Conservation (phyloP, 106 monocot genomes). For the Dioscorea zingiberensis region DNA sequence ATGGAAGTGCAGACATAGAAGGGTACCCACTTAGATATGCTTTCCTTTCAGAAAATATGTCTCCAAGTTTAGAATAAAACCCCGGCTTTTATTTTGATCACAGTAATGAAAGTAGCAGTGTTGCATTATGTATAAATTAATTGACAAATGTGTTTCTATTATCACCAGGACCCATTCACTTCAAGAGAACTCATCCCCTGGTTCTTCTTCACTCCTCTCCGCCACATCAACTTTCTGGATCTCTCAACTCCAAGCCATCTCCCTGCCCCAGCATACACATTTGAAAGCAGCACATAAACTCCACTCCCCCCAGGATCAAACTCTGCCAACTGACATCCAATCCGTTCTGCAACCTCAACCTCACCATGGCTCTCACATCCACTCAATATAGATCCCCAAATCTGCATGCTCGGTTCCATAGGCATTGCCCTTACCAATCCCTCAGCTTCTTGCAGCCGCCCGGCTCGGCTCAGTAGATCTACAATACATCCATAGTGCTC, state of each 20-base stretch:
- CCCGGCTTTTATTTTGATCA: too few species aligned
- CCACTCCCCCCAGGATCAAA: conserved; percentile 24
- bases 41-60: too few species aligned
- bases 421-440: conserved; percentile 28
- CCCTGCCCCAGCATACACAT: conserved; percentile 33
- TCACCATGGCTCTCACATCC: conserved; percentile 40
- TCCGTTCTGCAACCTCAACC: conserved; percentile 21
- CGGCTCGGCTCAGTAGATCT: conserved; percentile 34
- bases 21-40: too few species aligned
- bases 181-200: conserved; percentile 22
- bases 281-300: conserved; percentile 34
- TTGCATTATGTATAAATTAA: too few species aligned
- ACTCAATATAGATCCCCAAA: conserved; percentile 39
- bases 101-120: too few species aligned
- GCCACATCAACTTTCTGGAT: conserved; percentile 23
- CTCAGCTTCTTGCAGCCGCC: conserved; percentile 27
- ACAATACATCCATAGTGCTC: conserved; percentile 44
- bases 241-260: conserved; percentile 24
- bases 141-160: too few species aligned
- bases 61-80: too few species aligned
- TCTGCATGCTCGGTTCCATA: conserved; percentile 2
- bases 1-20: too few species aligned
- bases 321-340: conserved; percentile 6
- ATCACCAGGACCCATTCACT: neutral
- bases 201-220: conserved; percentile 19